phyloP scores from a whole-genome alignment of 2,329 filamentous ascomycete genomes.

The Fusarium gaditjirri region DNA sequence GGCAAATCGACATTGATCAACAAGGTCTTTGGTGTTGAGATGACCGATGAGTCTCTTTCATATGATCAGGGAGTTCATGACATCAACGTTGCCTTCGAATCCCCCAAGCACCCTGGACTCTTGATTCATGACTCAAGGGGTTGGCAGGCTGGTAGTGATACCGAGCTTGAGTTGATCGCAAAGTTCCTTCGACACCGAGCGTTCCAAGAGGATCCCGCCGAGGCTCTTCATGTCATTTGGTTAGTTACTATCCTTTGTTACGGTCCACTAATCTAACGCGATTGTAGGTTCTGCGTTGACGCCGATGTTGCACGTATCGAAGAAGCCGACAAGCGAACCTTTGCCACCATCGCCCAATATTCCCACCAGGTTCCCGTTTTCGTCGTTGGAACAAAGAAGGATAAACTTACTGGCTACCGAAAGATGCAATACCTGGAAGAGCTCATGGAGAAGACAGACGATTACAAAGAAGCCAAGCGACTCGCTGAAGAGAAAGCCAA shows the following conservation, averaged over 20 bases:
- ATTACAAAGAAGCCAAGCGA: conserved; percentile 41
- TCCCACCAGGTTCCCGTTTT: conserved; percentile 43
- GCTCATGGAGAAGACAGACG: conserved; percentile 41
- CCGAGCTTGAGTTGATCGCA: conserved; percentile 40
- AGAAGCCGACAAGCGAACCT: conserved; percentile 42
- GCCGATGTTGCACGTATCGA: conserved; percentile 42
- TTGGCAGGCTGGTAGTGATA: conserved; percentile 42
- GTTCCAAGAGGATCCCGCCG: conserved; percentile 40
- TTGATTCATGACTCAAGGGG: conserved; percentile 43
- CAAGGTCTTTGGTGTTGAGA: conserved; percentile 43
- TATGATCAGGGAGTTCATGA: conserved; percentile 43
- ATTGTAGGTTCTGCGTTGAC: conserved; percentile 40
- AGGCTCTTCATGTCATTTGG: conserved; percentile 43
- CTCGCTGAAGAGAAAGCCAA: conserved; percentile 38
- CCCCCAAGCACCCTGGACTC: conserved; percentile 38
- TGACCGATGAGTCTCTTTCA: conserved; percentile 38
- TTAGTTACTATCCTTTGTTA: accelerated
- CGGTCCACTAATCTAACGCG: not conserved
- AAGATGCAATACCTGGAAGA: conserved; percentile 37
- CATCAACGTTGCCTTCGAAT: conserved; percentile 43
- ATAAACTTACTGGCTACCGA: conserved; percentile 38
- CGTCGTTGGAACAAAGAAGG: conserved; percentile 42
- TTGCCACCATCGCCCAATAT: conserved; percentile 42
- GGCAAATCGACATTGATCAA: conserved; percentile 45
- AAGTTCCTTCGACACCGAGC: conserved; percentile 42